A percentile compares a stretch with the other conserved stretches of the same genome.
Evolutionary conservation across 345 rosid species (phyloP).

Genomic region (Eucalyptus pauciflora): DNA sequence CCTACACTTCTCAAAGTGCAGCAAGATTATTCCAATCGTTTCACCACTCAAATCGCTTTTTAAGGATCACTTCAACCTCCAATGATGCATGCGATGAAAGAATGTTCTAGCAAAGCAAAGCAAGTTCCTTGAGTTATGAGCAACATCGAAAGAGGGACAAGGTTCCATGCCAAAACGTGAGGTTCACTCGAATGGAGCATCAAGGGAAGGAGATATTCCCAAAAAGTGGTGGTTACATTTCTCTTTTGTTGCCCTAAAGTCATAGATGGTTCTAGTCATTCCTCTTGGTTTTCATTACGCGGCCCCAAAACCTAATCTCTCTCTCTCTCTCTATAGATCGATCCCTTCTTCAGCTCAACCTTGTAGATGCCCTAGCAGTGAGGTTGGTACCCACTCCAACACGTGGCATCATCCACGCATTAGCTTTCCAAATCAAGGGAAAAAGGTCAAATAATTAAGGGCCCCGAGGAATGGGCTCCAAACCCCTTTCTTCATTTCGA

Average conservation of each 20-base stretch:
- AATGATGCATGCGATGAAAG: background rate
- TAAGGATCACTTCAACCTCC: background rate
- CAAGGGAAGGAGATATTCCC: background rate
- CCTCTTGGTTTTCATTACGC: background rate
- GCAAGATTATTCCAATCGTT: background rate
- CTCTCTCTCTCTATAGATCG: background rate
- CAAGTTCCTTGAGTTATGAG: background rate
- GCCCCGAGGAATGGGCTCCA: background rate
- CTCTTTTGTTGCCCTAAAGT: background rate
- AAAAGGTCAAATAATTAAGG: background rate
- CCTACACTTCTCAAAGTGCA: background rate
- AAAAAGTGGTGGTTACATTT: background rate
- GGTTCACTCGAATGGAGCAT: background rate
- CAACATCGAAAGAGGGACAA: background rate
- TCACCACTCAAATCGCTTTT: background rate
- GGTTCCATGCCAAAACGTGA: background rate
- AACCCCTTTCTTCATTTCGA: background rate
- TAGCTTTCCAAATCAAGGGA: background rate
- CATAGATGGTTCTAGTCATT: background rate
- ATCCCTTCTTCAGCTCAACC: background rate
- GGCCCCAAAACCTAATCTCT: background rate
- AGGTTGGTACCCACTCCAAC: background rate
- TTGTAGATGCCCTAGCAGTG: background rate
- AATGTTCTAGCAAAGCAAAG: background rate
- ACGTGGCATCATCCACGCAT: background rate